A percentile compares a stretch with the other conserved stretches of the same genome.
Conservation (phyloP, 192 early-diverging fungal genomes). For the Podila verticillata region DNA sequence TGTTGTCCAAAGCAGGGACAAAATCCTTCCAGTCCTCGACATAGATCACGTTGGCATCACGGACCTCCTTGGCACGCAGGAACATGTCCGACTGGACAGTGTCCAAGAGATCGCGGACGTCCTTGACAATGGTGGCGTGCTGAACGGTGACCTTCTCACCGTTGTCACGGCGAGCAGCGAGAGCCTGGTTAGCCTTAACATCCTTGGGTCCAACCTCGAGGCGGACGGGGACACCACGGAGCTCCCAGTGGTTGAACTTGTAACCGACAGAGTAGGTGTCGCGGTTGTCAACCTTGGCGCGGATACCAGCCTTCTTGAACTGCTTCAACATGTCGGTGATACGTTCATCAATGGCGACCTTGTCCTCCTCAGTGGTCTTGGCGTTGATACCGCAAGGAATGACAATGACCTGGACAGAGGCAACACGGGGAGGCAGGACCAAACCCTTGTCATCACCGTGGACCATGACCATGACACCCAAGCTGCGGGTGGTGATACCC, state of each 20-base stretch:
- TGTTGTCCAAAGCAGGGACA: conserved; percentile 88
- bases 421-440: conserved; percentile 94
- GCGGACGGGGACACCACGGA: conserved; percentile 95
- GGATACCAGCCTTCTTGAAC: conserved; percentile 78
- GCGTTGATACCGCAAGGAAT: conserved; percentile 93
- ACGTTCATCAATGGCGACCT: conserved; percentile 69
- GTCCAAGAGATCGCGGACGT: conserved; percentile 70
- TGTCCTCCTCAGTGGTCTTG: conserved; percentile 85
- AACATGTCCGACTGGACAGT: conserved; percentile 94
- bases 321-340: conserved; percentile 73
- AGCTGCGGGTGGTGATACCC: conserved; percentile 96
- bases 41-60: conserved; percentile 78
- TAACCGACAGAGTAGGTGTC: conserved; percentile 92
- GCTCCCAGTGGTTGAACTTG: conserved; percentile 99
- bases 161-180: conserved; percentile 87
- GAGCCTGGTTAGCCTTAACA: conserved; percentile 80
- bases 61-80: conserved; percentile 77
- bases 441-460: conserved; percentile 99
- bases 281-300: conserved; percentile 82
- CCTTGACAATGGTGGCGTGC: conserved; percentile 65
- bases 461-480: conserved; percentile 99
- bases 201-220: conserved; percentile 98
- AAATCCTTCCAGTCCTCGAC: conserved; percentile 94
- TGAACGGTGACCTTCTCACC: conserved; percentile 69
- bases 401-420: conserved; percentile 88